Percentiles rank a stretch among this genome's conserved stretches.
Conservation (phyloP, 2,329 filamentous ascomycete genomes). For the Diplodia intermedia region DNA sequence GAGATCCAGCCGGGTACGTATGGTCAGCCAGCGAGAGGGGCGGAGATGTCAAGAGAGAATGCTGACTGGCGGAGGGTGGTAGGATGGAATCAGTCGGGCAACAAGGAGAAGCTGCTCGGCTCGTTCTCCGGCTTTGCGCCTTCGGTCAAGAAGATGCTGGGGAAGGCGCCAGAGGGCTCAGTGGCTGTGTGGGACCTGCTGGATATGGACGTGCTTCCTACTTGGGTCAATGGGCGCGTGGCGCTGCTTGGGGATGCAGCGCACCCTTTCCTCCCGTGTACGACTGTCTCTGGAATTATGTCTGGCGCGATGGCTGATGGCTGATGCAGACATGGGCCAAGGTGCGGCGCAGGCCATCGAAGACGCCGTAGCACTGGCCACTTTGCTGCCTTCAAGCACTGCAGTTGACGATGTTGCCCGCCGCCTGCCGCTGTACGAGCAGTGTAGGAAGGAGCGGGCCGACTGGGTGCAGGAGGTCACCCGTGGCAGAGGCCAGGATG, state of each 20-base stretch:
- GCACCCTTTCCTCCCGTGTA: slow-evolving; percentile 70
- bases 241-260: slow-evolving; percentile 71
- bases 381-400: slow-evolving; percentile 48
- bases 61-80: not conserved
- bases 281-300: slow-evolving; percentile 36
- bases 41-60: not conserved
- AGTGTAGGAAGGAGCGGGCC: slow-evolving; percentile 64
- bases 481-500: slow-evolving; percentile 59
- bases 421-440: slow-evolving; percentile 65
- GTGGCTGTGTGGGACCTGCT: slow-evolving; percentile 49
- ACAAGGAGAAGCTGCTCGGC: slow-evolving; percentile 3
- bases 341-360: slow-evolving; percentile 71
- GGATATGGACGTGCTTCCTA: slow-evolving; percentile 64
- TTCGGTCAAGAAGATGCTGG: slow-evolving; percentile 40
- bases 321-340: slow-evolving; percentile 60
- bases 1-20: not conserved
- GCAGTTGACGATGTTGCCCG: slow-evolving; percentile 39
- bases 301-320: not conserved
- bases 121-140: not conserved
- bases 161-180: slow-evolving; percentile 47
- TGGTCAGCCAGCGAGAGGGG: no score
- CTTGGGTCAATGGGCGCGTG: slow-evolving; percentile 62
- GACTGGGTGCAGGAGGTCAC: slow-evolving; percentile 65
- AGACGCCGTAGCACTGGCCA: slow-evolving; percentile 66
- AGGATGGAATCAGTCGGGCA: not conserved